Evolutionary conservation across 164 flowering plant species (phyloP), one percentile per base, ranked within the genome.

Genomic region (Santalum album): DNA sequence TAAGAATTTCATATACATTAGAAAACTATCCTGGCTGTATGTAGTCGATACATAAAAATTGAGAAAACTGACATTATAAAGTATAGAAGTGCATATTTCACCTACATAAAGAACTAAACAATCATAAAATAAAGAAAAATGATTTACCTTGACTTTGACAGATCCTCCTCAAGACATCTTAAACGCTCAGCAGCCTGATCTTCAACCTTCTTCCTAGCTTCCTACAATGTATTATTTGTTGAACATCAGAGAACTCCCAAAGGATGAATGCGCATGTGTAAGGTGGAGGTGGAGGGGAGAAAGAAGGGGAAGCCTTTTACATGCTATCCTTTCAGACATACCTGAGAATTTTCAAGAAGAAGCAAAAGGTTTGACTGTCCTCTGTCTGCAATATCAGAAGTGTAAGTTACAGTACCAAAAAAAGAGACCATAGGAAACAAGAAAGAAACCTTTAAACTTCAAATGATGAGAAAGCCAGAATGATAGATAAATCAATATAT

Each of bases 161-260:
- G 35, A 25, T 87, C 90, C 51, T 85, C 97, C 63, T 89, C 91
- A 18, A 89, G 87, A 65, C 25, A 53, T 72, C 66, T 79, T 39
- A 69, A 51, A 22, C 78, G 82, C 38, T 75, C 86, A 38, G 61
- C 39, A 56, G 78, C 74, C 54, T 77, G 76, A 21, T 85, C 85
- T 45, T 74, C 78, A 34, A 69, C 80, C 65, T 61, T 83, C 62
- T 67, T 76, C 20, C 67, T 65, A 18, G 83, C 71, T 32, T 82
- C 94, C 92, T 86, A 55, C 11, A 61, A 60, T 25, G 35, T 12
- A 50, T 26, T 43, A 21, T 22, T 15, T 26, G 48, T 16, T 40
- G 14, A 43, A 40, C 14, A 19, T 7, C 5, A 21, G 16, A 19
- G 17, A 15, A 14, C n/a, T n/a, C n/a, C n/a, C n/a, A n/a, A n/a